Percentiles rank a stretch among this genome's conserved stretches.
Conservation (phyloP, 805 yeast species). For the Lipomyces lipofer region DNA sequence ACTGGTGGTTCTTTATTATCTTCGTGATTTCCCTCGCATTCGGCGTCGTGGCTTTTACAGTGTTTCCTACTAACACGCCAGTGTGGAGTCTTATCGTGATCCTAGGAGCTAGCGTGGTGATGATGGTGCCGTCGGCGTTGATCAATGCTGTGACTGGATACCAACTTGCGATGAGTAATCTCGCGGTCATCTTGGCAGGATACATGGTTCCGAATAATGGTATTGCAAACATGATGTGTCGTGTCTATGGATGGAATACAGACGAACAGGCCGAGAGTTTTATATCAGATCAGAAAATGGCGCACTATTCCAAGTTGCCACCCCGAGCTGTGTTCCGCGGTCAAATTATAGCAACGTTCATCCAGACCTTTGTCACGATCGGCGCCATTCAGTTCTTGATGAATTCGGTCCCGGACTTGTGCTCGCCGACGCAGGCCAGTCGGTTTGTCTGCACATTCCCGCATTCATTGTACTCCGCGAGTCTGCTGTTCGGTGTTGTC, state of each 20-base stretch:
- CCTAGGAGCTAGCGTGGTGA: slow-evolving; percentile 53
- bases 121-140: slow-evolving; percentile 62
- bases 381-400: slow-evolving; percentile 50
- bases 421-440: slow-evolving; percentile 42
- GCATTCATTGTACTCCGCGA: slow-evolving; percentile 50
- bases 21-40: slow-evolving; percentile 44
- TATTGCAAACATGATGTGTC: slow-evolving; percentile 52
- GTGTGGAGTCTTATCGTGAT: slow-evolving; percentile 64
- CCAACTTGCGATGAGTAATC: slow-evolving; percentile 59
- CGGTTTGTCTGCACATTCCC: slow-evolving; percentile 48
- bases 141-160: slow-evolving; percentile 64
- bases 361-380: slow-evolving; percentile 49
- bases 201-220: slow-evolving; percentile 58
- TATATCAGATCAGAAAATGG: slow-evolving; percentile 59
- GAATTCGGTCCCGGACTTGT: slow-evolving; percentile 36
- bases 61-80: slow-evolving; percentile 53
- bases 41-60: slow-evolving; percentile 39
- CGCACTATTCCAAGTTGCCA: slow-evolving; percentile 63
- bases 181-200: slow-evolving; percentile 65
- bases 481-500: slow-evolving; percentile 58
- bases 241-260: slow-evolving; percentile 58
- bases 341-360: slow-evolving; percentile 48
- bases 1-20: slow-evolving; percentile 63
- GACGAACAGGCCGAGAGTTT: slow-evolving; percentile 56
- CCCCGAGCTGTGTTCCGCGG: slow-evolving; percentile 60